Percentiles rank a stretch among this genome's conserved stretches.
These are phyloP conservation scores for Magnusiomyces sp. DNA, from an alignment of 1,139 yeast species.

Conservation along the genomic window DNA sequence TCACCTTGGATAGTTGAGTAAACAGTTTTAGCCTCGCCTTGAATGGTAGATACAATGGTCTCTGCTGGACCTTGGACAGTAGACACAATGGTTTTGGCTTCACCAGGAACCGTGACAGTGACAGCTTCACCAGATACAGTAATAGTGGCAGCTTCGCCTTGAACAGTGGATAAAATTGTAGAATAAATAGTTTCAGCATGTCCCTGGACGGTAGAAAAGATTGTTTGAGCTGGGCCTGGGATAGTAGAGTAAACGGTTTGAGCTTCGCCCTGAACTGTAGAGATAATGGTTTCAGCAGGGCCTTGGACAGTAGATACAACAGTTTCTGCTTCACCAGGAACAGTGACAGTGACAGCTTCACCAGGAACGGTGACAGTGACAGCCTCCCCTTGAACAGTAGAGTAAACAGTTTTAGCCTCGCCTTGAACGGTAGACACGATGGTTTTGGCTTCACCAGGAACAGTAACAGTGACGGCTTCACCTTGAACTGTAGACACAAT, in stretches of 20 bases:
- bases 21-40: no score
- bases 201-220: not conserved
- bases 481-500: constrained; percentile 1
- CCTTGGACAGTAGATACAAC: constrained; percentile 2
- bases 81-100: not conserved
- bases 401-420: not conserved
- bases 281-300: not conserved
- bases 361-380: not conserved
- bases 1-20: constrained; percentile 6
- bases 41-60: no score
- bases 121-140: constrained; percentile 10
- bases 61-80: constrained; percentile 1
- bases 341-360: not conserved
- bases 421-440: not conserved
- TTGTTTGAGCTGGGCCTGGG: constrained; percentile 3
- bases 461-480: not conserved
- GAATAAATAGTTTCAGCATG: constrained; percentile 1
- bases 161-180: constrained; percentile 1
- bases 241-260: not conserved
- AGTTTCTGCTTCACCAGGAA: not conserved
- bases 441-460: not conserved
- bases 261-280: constrained; percentile 1
- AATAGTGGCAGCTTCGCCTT: constrained; percentile 4
- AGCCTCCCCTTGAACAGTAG: constrained; percentile 1
- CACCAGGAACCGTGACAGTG: constrained; percentile 2